A percentile compares a stretch with the other conserved stretches of the same genome.
Conservation (phyloP, 2,329 filamentous ascomycete genomes). For the Exophiala aquamarina region DNA sequence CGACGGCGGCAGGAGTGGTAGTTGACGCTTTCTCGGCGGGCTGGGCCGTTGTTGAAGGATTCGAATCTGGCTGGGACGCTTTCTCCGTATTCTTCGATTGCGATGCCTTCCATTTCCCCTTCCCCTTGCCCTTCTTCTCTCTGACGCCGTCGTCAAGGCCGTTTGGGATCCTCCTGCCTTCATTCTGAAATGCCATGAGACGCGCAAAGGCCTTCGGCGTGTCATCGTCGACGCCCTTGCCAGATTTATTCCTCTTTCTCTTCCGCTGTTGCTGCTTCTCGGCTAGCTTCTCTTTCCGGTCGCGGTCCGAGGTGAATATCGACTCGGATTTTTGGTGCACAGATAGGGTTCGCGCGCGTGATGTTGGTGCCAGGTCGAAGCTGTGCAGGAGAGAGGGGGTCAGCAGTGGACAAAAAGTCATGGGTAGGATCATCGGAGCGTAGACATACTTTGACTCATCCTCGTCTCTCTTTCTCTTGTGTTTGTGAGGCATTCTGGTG, state of each 20-base stretch:
- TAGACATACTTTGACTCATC: conserved; percentile 42
- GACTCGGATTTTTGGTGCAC: conserved; percentile 36
- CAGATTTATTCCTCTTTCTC: conserved; percentile 38
- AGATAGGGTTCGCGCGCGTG: conserved; percentile 57
- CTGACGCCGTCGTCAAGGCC: conserved; percentile 66
- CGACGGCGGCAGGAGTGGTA: neutral
- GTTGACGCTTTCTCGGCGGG: conserved; percentile 25
- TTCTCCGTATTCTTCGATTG: too few relatives aligned
- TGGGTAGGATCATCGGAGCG: neutral
- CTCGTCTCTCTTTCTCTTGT: conserved; percentile 62
- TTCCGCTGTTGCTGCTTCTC: conserved; percentile 32
- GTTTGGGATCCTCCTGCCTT: conserved; percentile 58
- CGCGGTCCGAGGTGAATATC: conserved; percentile 38
- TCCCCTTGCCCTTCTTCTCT: conserved; percentile 43
- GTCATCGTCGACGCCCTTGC: conserved; percentile 61
- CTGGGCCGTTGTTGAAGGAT: neutral
- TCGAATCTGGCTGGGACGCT: too few relatives aligned
- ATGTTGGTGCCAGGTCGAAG: conserved; percentile 62
- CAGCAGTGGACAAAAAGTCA: neutral
- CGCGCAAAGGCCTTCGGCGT: conserved; percentile 85
- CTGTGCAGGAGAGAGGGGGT: conserved; percentile 37
- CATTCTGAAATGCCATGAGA: conserved; percentile 71
- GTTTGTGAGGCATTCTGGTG: conserved; percentile 76
- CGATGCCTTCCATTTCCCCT: conserved; percentile 40
- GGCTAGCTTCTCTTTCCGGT: conserved; percentile 33